phyloP scores from a whole-genome alignment of 1,284 basidiomycete genomes.

The Irpex sp. region DNA sequence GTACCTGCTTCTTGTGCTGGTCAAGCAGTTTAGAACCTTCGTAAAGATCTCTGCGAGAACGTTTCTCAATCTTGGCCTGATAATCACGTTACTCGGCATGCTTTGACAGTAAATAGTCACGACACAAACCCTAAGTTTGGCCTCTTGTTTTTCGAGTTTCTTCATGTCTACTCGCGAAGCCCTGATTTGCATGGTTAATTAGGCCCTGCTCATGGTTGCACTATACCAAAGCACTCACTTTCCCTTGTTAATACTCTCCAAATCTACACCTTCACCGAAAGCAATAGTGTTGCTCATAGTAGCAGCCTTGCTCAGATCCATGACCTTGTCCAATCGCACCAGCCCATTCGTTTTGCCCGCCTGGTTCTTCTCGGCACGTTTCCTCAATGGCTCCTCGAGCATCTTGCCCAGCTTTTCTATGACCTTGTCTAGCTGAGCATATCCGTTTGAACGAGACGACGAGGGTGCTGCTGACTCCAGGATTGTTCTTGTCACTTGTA shows the following conservation, averaged over 20 bases:
- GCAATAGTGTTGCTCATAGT: conserved; percentile 84
- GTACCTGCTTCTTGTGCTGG: conserved; percentile 84
- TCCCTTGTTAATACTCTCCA: conserved; percentile 93
- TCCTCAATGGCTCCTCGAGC: conserved; percentile 60
- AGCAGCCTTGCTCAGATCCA: conserved; percentile 89
- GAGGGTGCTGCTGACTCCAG: conserved; percentile 58
- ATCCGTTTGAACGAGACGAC: conserved; percentile 20
- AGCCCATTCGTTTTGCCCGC: conserved; percentile 50
- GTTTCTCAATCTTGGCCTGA: conserved; percentile 95
- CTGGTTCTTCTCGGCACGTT: conserved; percentile 51
- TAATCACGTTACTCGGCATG: neutral
- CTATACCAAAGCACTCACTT: conserved; percentile 64
- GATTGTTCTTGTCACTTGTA: conserved; percentile 75
- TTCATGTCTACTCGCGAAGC: conserved; percentile 96
- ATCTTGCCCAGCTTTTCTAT: conserved; percentile 65
- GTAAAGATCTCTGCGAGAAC: conserved; percentile 84
- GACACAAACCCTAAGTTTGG: conserved; percentile 77
- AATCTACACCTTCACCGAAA: conserved; percentile 83
- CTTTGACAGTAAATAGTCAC: neutral
- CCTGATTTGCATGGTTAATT: conserved; percentile 35
- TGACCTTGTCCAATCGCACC: conserved; percentile 86
- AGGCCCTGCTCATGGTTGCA: no score
- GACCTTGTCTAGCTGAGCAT: conserved; percentile 48
- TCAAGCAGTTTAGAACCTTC: conserved; percentile 96
- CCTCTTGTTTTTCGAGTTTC: conserved; percentile 98